phyloP scores from a whole-genome alignment of 805 yeast genomes.

The Priceomyces haplophilus region DNA sequence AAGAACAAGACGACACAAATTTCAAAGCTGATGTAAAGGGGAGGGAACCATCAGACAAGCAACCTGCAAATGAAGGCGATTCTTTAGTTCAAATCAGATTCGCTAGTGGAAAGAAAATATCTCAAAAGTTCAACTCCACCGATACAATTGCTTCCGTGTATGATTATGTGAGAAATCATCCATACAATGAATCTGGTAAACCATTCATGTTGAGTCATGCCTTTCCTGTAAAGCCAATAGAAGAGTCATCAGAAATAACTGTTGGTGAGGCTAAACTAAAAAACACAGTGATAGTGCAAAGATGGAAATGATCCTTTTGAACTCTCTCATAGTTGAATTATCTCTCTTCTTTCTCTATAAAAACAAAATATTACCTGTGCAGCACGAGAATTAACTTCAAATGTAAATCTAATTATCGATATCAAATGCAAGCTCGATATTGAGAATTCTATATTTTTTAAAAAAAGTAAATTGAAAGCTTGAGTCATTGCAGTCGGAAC shows the following conservation, averaged over 20 bases:
- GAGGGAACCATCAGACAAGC: conserved; percentile 17
- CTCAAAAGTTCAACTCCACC: conserved; percentile 59
- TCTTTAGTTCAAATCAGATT: conserved; percentile 79
- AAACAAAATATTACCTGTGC: no score
- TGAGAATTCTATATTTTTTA: no score
- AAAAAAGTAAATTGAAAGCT: no score
- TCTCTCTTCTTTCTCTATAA: no score
- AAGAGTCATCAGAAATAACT: conserved; percentile 46
- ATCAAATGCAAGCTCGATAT: no score
- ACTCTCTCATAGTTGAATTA: no score
- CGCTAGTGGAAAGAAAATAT: conserved; percentile 72
- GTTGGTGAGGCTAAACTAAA: conserved; percentile 73
- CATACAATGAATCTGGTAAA: conserved; percentile 44
- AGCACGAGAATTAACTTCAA: no score
- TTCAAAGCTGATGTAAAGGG: conserved; percentile 7
- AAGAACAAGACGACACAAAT: conserved; percentile 16
- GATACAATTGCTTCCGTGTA: conserved; percentile 67
- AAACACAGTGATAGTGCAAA: conserved; percentile 86
- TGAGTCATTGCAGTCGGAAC: no score
- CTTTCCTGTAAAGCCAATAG: conserved; percentile 76
- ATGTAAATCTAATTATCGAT: no score
- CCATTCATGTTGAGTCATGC: conserved; percentile 70
- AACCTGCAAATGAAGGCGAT: conserved; percentile 49
- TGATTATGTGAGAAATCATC: conserved; percentile 55
- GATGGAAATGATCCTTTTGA: conserved; percentile 49